Base-by-base conservation (phyloP, 805 yeast species). In the Zygoascus ofunaensis region DNA sequence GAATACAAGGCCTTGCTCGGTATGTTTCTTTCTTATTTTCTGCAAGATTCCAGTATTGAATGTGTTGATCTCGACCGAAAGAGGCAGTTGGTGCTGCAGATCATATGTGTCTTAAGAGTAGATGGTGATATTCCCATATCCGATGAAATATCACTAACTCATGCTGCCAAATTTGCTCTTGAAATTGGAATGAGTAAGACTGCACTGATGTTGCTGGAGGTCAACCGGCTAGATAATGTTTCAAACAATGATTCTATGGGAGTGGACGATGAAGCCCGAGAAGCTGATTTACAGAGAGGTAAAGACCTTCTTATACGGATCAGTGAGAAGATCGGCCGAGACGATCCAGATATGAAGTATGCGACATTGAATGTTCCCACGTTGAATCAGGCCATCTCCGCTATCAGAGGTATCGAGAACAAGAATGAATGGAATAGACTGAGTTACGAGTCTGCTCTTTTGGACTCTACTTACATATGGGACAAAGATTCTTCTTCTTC, bases 301-400 rank as follows among this genome's bases (percentile, higher is more conserved):
- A 18, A n/a, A 8, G 34, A 32, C 3, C 15, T 43, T 8, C 42
- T 50, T 15, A 4, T 42, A 5, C 37, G 46, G 0, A 65, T 82
- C 1, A 84, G 80, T 57, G 64, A 66, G 4, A 56, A 69, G 0
- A 64, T 87, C 15, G 26, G 18, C 4, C 17, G 10, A 2, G 77
- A 73, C 41, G 87, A 82, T 45, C 63, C 68, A 2, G 95, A 87
- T 57, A 60, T 84, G 34, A 57, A 74, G 4, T 70, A 71, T 51
- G 94, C 94, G 0, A 60, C 84, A 7, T 86, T 89, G 0, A 71
- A 73, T 12, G 66, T 70, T 18, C 73, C 82, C 1, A 64, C 78
- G 0, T 54, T 86, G 4, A 66, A 67, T 5, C 48, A 39, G 7
- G 44, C 57, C 5, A 46, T 44, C 15, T 41, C 41, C 21, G 30